Evolutionary conservation across 2,329 filamentous ascomycete genomes (phyloP).

Genomic region (Kalaharituber pfeilii): DNA sequence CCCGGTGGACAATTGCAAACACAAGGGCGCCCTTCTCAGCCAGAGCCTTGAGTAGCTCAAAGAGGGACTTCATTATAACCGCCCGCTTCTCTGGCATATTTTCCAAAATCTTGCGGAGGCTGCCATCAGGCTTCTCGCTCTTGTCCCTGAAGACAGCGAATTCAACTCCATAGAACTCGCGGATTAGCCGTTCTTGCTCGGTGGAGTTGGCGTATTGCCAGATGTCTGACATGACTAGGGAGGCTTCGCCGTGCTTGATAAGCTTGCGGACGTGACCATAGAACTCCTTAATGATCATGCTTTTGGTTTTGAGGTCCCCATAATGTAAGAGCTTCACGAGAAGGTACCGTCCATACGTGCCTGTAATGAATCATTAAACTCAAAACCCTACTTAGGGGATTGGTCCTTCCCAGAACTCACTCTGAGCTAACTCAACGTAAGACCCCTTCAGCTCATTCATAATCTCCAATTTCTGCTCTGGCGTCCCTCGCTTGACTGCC

Average conservation of each 20-base stretch:
- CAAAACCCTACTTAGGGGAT: neutral
- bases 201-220: constrained; percentile 74
- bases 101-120: constrained; percentile 58
- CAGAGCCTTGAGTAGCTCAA: constrained; percentile 75
- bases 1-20: constrained; percentile 95
- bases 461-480: constrained; percentile 70
- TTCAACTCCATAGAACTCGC: constrained; percentile 94
- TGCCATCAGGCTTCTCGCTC: constrained; percentile 33
- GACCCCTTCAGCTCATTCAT: constrained; percentile 70
- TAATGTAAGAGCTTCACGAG: constrained; percentile 93
- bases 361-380: neutral
- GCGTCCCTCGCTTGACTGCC: constrained; percentile 83
- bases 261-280: constrained; percentile 82
- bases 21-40: constrained; percentile 93
- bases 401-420: constrained; percentile 28
- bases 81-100: constrained; percentile 68
- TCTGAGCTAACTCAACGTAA: constrained; percentile 73
- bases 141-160: constrained; percentile 58
- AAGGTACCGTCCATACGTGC: constrained; percentile 87
- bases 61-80: constrained; percentile 69
- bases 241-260: constrained; percentile 90
- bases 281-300: constrained; percentile 84
- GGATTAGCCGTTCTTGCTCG: constrained; percentile 68
- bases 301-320: constrained; percentile 68
- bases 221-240: constrained; percentile 94